Evolutionary conservation across 208 protist genomes (phyloP), one percentile per base, ranked within the genome.

Genomic region (Crithidia expoeki): DNA sequence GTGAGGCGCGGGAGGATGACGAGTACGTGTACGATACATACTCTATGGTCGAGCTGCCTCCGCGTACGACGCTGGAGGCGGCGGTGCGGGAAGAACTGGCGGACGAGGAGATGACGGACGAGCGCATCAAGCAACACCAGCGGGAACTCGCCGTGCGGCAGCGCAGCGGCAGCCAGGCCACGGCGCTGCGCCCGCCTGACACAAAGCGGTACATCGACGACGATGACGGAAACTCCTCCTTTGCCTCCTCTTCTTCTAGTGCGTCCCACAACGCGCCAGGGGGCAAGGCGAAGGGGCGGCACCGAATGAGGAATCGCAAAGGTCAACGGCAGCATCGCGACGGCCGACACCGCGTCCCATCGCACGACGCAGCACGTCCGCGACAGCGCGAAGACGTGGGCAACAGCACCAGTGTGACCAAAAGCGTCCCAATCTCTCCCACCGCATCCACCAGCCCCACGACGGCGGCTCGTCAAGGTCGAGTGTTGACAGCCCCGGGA

Each of bases 1-100:
- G 90, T 25, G 80, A 92, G 73, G 40, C 75, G 19, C 86, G 85
- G 21, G 87, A 90, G 40, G 72, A 83, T 25, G 84, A 91, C 40
- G 78, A 86, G 21, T 56, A 49, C 25, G 72, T 89, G 14, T 78
- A 83, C 33, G 81, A 90, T 64, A 89, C 86, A 21, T 92, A 89
- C 49, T 85, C 77, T 12, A 73, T 87, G 51, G 53, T 94, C n/a
- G 65, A 72, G 3, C 62, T 94, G 56, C 89, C 89, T 4, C 69
- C 69, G 1, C 76, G 65, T 27, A 42, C 56, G 28, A 49, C 23
- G 10, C 79, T 91, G 28, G 79, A 82, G 52, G 50, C 72, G 25
- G 82, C 71, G 4, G 66, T 79, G 28, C 25, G 68, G 9, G 73
- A 72, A 53, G 55, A 69, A 27, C 27, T 73, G 19, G 72, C 66